Conservation (phyloP, 1,139 yeast species). For the Groenewaldozyma sp. region DNA sequence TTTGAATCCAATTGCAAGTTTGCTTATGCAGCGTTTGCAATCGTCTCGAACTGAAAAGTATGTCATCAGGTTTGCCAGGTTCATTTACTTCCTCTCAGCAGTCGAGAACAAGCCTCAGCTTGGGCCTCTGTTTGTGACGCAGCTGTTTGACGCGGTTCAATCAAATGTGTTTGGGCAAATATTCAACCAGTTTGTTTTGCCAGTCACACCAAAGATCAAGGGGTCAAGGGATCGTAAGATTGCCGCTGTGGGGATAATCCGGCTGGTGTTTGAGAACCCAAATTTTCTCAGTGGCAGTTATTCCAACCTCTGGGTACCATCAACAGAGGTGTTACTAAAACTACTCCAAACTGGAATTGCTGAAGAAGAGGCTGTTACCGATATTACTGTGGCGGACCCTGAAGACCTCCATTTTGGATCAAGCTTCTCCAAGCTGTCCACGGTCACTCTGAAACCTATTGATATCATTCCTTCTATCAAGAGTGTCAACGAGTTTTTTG, state of each 20-base stretch:
- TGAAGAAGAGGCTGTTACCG: constrained; percentile 22
- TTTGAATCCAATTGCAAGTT: constrained; percentile 61
- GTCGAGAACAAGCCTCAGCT: constrained; percentile 29
- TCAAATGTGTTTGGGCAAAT: constrained; percentile 55
- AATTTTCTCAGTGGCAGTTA: constrained; percentile 34
- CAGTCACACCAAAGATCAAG: constrained; percentile 55
- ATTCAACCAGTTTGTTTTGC: constrained; percentile 53
- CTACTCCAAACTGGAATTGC: constrained; percentile 33
- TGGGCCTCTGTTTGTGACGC: constrained; percentile 45
- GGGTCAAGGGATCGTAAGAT: constrained; percentile 69
- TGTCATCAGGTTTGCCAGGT: constrained; percentile 47
- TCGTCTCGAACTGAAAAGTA: constrained; percentile 74
- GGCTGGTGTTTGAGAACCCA: constrained; percentile 37
- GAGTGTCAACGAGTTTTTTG: constrained; percentile 32
- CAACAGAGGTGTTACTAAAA: constrained; percentile 45
- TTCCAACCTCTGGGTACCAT: constrained; percentile 37
- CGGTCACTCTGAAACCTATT: constrained; percentile 49
- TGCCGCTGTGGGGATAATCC: constrained; percentile 63
- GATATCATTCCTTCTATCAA: constrained; percentile 54
- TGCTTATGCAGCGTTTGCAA: constrained; percentile 73
- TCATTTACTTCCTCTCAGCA: constrained; percentile 57
- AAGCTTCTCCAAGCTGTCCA: constrained; percentile 61
- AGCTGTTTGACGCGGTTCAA: constrained; percentile 56
- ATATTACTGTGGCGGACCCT: constrained; percentile 43
- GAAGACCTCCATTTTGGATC: constrained; percentile 77